These are phyloP conservation scores for Ophiocordyceps camponoti-saundersi DNA, from an alignment of 2,329 filamentous ascomycete species.

Conservation along the genomic window DNA sequence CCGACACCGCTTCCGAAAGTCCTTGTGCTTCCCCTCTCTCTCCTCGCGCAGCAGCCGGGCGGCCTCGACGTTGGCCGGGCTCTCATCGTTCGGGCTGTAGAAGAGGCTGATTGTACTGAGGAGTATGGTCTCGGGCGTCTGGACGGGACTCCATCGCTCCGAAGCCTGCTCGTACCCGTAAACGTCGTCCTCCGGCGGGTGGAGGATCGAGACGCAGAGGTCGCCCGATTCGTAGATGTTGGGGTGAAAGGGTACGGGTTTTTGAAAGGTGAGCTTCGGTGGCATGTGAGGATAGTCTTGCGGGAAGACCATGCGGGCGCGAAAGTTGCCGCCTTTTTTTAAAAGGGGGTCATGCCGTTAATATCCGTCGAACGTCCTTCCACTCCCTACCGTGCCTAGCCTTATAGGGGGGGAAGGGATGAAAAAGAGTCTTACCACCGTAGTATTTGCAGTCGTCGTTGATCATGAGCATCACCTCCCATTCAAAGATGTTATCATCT, in stretches of 20 bases:
- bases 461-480: conserved; percentile 99
- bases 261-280: conserved; percentile 74
- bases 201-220: conserved; percentile 93
- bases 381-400: not conserved
- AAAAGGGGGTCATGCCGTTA: no score
- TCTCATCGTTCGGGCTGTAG: conserved; percentile 85
- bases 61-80: conserved; percentile 86
- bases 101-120: conserved; percentile 86
- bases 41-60: conserved; percentile 79
- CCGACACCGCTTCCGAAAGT: conserved; percentile 65
- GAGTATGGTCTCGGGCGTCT: conserved; percentile 87
- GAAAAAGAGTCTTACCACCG: conserved; percentile 44
- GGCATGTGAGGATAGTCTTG: conserved; percentile 73
- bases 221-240: conserved; percentile 81
- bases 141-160: conserved; percentile 89
- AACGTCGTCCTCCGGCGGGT: conserved; percentile 85
- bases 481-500: conserved; percentile 82
- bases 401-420: not conserved
- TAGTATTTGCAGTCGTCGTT: conserved; percentile 88
- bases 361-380: not conserved
- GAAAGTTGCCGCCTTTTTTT: conserved; percentile 69
- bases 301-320: conserved; percentile 70
- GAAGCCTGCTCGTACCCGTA: conserved; percentile 82
- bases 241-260: conserved; percentile 75
- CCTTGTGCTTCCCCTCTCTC: conserved; percentile 37